phyloP scores from a whole-genome alignment of 371 early-diverging fungal genomes.

The Parasitella parasitica region DNA sequence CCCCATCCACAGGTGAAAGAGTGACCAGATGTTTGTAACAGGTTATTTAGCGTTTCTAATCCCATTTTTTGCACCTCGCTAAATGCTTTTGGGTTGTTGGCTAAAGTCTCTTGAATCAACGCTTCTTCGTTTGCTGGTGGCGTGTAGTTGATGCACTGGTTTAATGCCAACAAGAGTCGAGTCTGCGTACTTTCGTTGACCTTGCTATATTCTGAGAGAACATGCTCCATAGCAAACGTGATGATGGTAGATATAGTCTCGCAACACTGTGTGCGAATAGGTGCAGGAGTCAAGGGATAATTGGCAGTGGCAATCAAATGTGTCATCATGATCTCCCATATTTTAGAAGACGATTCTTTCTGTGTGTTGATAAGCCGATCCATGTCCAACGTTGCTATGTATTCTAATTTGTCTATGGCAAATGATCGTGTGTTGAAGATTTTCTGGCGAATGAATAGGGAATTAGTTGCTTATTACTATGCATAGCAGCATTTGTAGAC shows the following conservation, averaged over 20 bases:
- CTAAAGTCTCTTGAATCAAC: slow-evolving; percentile 7
- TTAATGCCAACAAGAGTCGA: slow-evolving; percentile 43
- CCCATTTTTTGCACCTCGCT: slow-evolving; percentile 82
- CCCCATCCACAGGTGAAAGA: slow-evolving; percentile 86
- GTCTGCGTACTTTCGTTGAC: slow-evolving; percentile 58
- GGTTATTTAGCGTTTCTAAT: slow-evolving; percentile 85
- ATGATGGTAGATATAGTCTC: slow-evolving; percentile 79
- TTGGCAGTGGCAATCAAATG: slow-evolving; percentile 85
- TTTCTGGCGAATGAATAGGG: no score
- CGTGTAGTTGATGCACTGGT: slow-evolving; percentile 43
- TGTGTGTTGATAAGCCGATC: slow-evolving; percentile 62
- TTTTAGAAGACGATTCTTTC: slow-evolving; percentile 26
- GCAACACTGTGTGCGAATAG: slow-evolving; percentile 84
- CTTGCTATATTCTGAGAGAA: slow-evolving; percentile 53
- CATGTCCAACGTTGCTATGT: slow-evolving; percentile 71
- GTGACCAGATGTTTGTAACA: slow-evolving; percentile 91
- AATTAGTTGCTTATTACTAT: no score
- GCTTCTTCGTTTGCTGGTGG: slow-evolving; percentile 19
- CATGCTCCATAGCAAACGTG: slow-evolving; percentile 68
- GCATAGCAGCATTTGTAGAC: background rate
- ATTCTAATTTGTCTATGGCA: slow-evolving; percentile 81
- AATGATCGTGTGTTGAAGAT: slow-evolving; percentile 76
- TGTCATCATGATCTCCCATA: slow-evolving; percentile 75
- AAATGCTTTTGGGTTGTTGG: slow-evolving; percentile 27
- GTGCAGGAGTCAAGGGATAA: slow-evolving; percentile 46